Evolutionary conservation across 2,329 filamentous ascomycete genomes (phyloP).

Genomic region (Colletotrichum aenigma): DNA sequence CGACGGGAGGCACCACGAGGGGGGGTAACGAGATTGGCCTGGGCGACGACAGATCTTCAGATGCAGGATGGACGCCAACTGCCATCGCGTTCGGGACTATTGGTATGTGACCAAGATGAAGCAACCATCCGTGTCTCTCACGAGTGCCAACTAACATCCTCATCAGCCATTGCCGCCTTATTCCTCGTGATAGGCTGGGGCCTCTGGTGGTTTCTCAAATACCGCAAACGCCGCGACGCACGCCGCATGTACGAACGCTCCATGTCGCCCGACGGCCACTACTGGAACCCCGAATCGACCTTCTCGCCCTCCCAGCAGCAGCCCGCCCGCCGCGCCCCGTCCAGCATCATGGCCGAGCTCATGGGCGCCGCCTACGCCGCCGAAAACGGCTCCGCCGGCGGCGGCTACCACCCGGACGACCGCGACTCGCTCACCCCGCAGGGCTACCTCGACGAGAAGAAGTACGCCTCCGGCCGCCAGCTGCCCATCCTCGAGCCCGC

Average conservation of each 20-base stretch:
- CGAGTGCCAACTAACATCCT: not conserved
- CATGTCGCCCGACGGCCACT: not conserved
- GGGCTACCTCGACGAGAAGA: conserved; percentile 23
- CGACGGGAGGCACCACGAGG: not conserved
- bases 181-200: conserved; percentile 9
- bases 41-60: not conserved
- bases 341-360: conserved; percentile 24
- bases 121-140: accelerated
- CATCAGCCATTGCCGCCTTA: not conserved
- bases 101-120: not conserved
- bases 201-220: conserved; percentile 18
- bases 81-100: conserved; percentile 19
- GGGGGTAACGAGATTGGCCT: conserved; percentile 6
- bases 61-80: conserved; percentile 11
- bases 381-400: conserved; percentile 20
- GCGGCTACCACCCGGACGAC: not conserved
- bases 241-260: not conserved
- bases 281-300: not conserved
- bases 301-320: not conserved
- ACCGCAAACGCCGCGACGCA: not conserved
- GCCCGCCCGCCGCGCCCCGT: not conserved
- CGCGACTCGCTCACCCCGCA: conserved; percentile 6
- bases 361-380: conserved; percentile 24
- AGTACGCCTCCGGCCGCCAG: conserved; percentile 5
- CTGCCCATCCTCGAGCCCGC: conserved; percentile 18